Evolutionary conservation across 169 alveolate genomes (phyloP).

Genomic region (Cryptosporidium meleagridis): DNA sequence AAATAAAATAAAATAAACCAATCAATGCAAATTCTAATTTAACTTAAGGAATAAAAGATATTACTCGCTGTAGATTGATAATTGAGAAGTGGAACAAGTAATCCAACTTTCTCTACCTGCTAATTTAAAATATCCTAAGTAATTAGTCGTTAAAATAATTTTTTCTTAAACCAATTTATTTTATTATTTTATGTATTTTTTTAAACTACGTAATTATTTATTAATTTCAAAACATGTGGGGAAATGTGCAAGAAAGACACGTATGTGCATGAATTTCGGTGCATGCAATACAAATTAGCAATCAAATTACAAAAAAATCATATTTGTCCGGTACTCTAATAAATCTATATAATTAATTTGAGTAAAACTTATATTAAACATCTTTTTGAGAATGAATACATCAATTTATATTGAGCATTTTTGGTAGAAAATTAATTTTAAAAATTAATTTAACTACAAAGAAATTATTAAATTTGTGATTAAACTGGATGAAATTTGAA

Average conservation of each 20-base stretch:
- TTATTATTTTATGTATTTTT: not conserved
- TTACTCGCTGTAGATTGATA: not conserved
- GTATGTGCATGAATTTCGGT: slow-evolving; percentile 18
- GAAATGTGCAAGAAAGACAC: slow-evolving; percentile 45
- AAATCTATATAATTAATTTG: slow-evolving; percentile 36
- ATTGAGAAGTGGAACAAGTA: not conserved
- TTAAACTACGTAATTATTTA: not conserved
- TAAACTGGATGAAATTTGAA: not conserved
- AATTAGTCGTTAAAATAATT: not conserved
- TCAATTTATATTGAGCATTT: not conserved
- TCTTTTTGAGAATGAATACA: slow-evolving; percentile 6
- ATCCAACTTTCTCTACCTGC: not conserved
- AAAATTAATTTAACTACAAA: not conserved
- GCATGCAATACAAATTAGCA: slow-evolving; percentile 33
- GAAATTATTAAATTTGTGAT: not conserved
- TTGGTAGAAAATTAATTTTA: not conserved
- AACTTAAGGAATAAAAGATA: not conserved
- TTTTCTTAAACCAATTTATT: not conserved
- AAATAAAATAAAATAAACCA: too few species aligned
- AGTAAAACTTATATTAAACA: slow-evolving; percentile 51
- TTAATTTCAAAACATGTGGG: slow-evolving; percentile 6
- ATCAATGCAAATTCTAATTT: not conserved
- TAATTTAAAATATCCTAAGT: too few species aligned
- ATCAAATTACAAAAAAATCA: not conserved
- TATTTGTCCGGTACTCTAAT: slow-evolving; percentile 51